Evolutionary conservation across 495 filamentous ascomycete genomes (phyloP), one percentile per base, ranked within the genome.

Genomic region (Diplogelasinospora grovesii): DNA sequence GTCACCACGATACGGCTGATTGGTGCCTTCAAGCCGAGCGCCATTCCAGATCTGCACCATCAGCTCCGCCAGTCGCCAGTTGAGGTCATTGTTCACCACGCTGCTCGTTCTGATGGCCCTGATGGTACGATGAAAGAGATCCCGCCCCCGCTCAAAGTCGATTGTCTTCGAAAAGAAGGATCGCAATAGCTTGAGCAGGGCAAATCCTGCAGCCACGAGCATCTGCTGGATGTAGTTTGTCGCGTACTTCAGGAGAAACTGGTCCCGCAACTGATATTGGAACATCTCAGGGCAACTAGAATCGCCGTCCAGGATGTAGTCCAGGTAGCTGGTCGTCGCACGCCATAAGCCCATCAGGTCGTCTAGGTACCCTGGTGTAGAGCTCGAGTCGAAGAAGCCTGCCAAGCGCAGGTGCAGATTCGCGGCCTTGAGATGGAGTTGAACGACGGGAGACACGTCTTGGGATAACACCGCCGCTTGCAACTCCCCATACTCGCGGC

Each of bases 211-310:
- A 25, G 88, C 89, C 25, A 93, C 81, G 52, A 93, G 80, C 83
- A 95, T 94, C 62, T 94, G 89, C 50, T 89, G 81, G 39, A 95
- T 74, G 57, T 94, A 94, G 55, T 90, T 89, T 27, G 85, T 85
- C 13, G 81, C 77, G 53, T 84, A 88, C 14, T 70, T 70, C 9
- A 95, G 64, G 14, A 83, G 69, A 39, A 56, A 57, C 34, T 66
- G 54, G 46, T 68, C 67, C 11, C 54, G 51, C 22, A 42, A 20
- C 39, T 60, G 54, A 27, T 58, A 60, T 2, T 36, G 39, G 22
- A 51, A 55, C 5, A 38, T 22, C 8, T 61, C 53, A 13, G 37
- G 46, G 22, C 43, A 49, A 5, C 36, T 32, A 8, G 45, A 28
- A 14, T 56, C 73, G 3, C 81, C 62, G 11, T 75, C 72, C 51